Evolutionary conservation across 108 stramenopile genomes (phyloP).

Genomic region (Craspedostauros australis): DNA sequence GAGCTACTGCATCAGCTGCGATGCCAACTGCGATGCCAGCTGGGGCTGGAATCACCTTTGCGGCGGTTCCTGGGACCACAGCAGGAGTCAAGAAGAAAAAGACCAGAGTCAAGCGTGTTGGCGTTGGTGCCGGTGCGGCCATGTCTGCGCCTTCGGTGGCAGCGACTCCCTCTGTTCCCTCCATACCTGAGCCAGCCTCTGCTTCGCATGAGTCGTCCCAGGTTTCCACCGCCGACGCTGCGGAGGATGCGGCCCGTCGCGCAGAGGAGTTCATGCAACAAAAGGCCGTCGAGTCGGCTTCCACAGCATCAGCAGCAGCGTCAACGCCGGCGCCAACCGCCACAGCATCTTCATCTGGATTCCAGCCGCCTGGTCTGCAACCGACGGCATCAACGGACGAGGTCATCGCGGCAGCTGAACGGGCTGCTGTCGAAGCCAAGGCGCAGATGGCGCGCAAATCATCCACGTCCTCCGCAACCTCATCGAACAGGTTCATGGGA

Average conservation of each 20-base stretch:
- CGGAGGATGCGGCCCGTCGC: constrained; percentile 24
- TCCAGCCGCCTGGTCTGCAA: background rate
- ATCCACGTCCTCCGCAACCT: constrained; percentile 1
- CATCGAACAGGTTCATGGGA: constrained; percentile 26
- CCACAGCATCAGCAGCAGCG: constrained; percentile 5
- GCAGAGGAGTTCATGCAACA: constrained; percentile 43
- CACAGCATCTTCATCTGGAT: background rate
- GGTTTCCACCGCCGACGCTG: constrained; percentile 20
- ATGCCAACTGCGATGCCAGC: constrained; percentile 6
- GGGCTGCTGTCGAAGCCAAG: constrained; percentile 30
- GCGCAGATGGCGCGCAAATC: no score
- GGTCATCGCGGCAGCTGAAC: constrained; percentile 19
- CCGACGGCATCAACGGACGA: constrained; percentile 17
- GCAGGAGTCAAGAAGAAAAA: constrained; percentile 35
- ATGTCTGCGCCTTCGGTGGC: constrained; percentile 2
- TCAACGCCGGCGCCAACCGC: background rate
- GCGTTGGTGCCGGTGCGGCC: constrained; percentile 6
- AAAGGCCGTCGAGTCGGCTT: constrained; percentile 16
- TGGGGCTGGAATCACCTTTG: constrained; percentile 35
- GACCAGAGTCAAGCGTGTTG: constrained; percentile 18
- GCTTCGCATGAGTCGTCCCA: background rate
- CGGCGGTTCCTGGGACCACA: constrained; percentile 10
- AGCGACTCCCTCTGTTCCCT: constrained; percentile 3
- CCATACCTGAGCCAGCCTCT: background rate
- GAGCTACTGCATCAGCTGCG: background rate